Evolutionary conservation across 495 filamentous ascomycete genomes (phyloP).

Genomic region (Lepraria neglecta): DNA sequence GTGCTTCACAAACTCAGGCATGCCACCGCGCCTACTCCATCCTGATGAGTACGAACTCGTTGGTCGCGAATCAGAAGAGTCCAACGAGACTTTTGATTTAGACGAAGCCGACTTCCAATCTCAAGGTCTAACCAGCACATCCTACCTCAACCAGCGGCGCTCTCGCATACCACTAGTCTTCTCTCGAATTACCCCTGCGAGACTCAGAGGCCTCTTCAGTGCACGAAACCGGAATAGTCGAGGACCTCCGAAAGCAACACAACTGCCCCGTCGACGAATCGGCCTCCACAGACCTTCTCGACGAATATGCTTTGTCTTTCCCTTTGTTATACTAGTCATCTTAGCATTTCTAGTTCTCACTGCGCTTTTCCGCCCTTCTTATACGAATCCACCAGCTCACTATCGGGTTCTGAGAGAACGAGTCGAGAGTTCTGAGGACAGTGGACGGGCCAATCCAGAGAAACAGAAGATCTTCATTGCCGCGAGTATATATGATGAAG

Average conservation of each 20-base stretch:
- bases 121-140: slow-evolving; percentile 33
- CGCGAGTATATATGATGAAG: slow-evolving; percentile 63
- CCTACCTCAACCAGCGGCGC: slow-evolving; percentile 26
- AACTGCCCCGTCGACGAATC: slow-evolving; percentile 6
- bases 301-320: slow-evolving; percentile 58
- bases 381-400: slow-evolving; percentile 48
- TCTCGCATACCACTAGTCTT: slow-evolving; percentile 23
- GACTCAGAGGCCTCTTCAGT: slow-evolving; percentile 4
- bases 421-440: slow-evolving; percentile 32
- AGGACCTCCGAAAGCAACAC: slow-evolving; percentile 3
- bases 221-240: slow-evolving; percentile 1
- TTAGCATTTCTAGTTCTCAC: slow-evolving; percentile 49
- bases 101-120: slow-evolving; percentile 47
- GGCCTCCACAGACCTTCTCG: slow-evolving; percentile 31
- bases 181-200: slow-evolving; percentile 31
- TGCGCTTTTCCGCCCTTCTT: slow-evolving; percentile 53
- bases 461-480: slow-evolving; percentile 71
- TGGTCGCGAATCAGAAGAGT: slow-evolving; percentile 41
- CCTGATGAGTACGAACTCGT: slow-evolving; percentile 45
- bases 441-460: slow-evolving; percentile 55
- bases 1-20: slow-evolving; percentile 22
- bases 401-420: slow-evolving; percentile 40
- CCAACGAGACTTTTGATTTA: slow-evolving; percentile 44
- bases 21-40: slow-evolving; percentile 40
- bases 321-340: slow-evolving; percentile 60